A percentile compares a stretch with the other conserved stretches of the same genome.
Evolutionary conservation across 2,329 filamentous ascomycete species (phyloP).

Genomic region (Penicillium sp.): DNA sequence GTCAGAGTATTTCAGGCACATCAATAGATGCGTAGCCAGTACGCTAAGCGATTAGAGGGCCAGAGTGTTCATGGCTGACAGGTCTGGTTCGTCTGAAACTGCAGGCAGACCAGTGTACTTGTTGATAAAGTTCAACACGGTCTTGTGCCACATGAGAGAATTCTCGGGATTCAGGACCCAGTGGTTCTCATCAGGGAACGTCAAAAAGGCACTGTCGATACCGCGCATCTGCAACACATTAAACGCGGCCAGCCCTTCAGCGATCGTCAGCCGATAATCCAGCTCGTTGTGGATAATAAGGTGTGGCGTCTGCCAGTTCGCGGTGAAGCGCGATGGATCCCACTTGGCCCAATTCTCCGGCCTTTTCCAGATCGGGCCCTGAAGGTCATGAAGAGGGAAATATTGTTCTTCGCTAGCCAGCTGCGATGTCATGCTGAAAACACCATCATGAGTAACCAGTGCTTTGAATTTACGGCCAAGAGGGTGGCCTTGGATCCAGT

Average conservation of each 20-base stretch:
- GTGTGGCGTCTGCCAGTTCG: conserved; percentile 82
- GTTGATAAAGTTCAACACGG: conserved; percentile 77
- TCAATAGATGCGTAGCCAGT: neutral
- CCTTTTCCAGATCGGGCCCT: conserved; percentile 52
- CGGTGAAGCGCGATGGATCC: conserved; percentile 58
- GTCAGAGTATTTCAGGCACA: neutral
- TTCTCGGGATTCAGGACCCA: conserved; percentile 94
- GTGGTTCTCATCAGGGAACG: conserved; percentile 77
- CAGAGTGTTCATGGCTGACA: conserved; percentile 19
- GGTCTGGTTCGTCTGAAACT: conserved; percentile 35
- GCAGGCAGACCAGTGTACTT: conserved; percentile 55
- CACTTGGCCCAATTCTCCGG: conserved; percentile 55
- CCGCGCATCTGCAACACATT: conserved; percentile 77
- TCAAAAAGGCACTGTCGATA: conserved; percentile 74
- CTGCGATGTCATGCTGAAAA: conserved; percentile 46
- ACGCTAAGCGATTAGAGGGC: conserved; percentile 13
- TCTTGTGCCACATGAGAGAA: conserved; percentile 82
- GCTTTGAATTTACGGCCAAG: conserved; percentile 59
- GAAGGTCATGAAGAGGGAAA: conserved; percentile 55
- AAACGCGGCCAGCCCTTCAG: conserved; percentile 81
- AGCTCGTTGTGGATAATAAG: conserved; percentile 87
- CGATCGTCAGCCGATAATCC: conserved; percentile 83
- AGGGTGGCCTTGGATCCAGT: conserved; percentile 58
- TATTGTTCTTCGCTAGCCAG: conserved; percentile 55
- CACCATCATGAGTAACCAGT: conserved; percentile 56